Conservation (phyloP, 208 protist species). For the Leishmania mexicana region DNA sequence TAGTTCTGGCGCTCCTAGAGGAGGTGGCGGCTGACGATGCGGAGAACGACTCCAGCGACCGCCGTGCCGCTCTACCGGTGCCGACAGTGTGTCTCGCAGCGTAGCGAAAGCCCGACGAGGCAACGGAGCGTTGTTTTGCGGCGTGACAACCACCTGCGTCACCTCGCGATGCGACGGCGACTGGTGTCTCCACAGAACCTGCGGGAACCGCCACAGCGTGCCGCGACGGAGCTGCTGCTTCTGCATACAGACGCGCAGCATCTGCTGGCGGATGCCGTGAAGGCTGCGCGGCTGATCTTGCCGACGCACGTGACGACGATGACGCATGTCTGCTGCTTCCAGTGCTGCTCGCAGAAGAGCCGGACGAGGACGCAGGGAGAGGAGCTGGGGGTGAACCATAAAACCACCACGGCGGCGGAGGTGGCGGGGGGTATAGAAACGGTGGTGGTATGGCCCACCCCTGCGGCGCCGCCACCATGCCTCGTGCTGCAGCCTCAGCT, state of each 20-base stretch:
- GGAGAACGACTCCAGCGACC: no score
- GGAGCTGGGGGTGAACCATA: background rate
- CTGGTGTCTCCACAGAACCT: conserved; percentile 5
- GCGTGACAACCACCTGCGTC: background rate
- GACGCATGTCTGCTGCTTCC: conserved; percentile 7
- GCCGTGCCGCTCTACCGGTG: background rate
- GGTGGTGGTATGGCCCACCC: background rate
- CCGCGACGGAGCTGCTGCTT: background rate
- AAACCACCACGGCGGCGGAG: conserved; percentile 31
- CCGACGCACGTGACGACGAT: background rate
- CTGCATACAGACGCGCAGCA: background rate
- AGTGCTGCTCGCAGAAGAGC: background rate
- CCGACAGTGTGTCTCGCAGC: background rate
- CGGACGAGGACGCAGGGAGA: background rate
- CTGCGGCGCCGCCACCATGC: background rate
- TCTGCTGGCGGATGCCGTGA: background rate
- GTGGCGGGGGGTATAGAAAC: conserved; percentile 18
- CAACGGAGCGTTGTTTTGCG: background rate
- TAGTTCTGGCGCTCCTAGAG: background rate
- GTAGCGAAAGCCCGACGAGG: conserved; percentile 1
- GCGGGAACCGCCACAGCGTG: background rate
- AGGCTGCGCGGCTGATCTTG: background rate
- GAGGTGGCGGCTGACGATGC: background rate
- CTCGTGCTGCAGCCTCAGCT: background rate
- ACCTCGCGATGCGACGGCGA: background rate